Base-by-base conservation (phyloP, 192 early-diverging fungal genomes). In the Coemansia sp. region DNA sequence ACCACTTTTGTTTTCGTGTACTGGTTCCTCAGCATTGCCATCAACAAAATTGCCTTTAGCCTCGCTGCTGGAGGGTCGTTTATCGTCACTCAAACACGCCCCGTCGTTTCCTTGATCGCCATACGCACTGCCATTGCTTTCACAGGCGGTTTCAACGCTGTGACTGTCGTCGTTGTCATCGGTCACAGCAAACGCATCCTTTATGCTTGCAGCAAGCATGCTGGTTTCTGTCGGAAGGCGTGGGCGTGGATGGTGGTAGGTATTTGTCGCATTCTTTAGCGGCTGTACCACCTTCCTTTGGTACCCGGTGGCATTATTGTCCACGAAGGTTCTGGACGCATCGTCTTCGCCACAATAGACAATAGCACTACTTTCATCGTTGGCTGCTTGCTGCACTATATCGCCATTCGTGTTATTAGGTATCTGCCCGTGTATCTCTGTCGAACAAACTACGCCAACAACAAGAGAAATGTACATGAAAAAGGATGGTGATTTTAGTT, bases 161-260 rank as follows among this genome's bases (percentile, higher is more conserved):
- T 20, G 44, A 5, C 44, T 47, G 23, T 47, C 44, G 44, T 47
- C 44, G 44, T 47, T 47, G 3, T 47, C 44, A 11, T 47, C 44
- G 20, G 44, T 25, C 44, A 47, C 44, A 47, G 22, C 44, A 47
- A 47, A 47, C 44, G 44, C 44, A 22, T 47, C 44, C 14, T 47
- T 47, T 6, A 47, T 47, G 44, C 14, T 47, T 47, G 20, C 44
- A 6, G 44, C 44, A 47, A 47, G 44, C 20, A 47, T 6, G 22
- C 44, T 47, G 44, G 44, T 47, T 47, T 47, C 44, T 0, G 44
- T 47, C 3, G 44, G 11, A 47, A 47, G 19, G 7, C 14, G 44
- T 9, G 44, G 44, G 22, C 44, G 44, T 9, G 44, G 44, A 11
- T 22, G 44, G 44, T 22, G 14, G 14, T 23, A 14, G 44, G 20